Evolutionary conservation across 164 flowering plant species (phyloP).

Genomic region (Paratinospora sagittata): DNA sequence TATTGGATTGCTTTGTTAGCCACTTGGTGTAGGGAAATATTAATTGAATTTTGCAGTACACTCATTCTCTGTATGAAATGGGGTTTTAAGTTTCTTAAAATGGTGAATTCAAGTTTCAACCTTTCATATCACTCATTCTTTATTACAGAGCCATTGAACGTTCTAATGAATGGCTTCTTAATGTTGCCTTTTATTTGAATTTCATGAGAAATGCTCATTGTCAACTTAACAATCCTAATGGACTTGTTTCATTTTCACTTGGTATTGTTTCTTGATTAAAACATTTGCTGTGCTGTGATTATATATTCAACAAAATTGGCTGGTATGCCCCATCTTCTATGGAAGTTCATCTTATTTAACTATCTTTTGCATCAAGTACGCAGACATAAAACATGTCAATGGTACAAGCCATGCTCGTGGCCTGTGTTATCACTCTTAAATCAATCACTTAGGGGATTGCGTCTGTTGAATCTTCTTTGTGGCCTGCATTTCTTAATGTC

Average conservation of each 20-base stretch:
- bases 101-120: background rate
- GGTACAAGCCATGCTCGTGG: too few relatives aligned
- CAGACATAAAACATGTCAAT: too few relatives aligned
- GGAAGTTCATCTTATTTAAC: too few relatives aligned
- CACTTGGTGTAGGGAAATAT: background rate
- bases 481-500: too few relatives aligned
- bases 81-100: background rate
- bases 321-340: too few relatives aligned
- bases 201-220: background rate
- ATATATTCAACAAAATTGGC: too few relatives aligned
- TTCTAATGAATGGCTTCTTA: background rate
- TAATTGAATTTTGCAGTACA: background rate
- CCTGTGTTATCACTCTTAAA: too few relatives aligned
- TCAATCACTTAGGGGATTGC: too few relatives aligned
- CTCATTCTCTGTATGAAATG: background rate
- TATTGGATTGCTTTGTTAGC: background rate
- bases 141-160: too few relatives aligned
- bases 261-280: background rate
- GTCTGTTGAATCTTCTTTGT: too few relatives aligned
- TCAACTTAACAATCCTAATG: background rate
- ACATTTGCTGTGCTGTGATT: background rate
- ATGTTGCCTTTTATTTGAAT: background rate
- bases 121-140: too few relatives aligned
- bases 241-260: background rate
- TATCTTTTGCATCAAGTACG: too few relatives aligned